Base-by-base conservation (phyloP, 208 protist species). In the Phytomonas sp. region DNA sequence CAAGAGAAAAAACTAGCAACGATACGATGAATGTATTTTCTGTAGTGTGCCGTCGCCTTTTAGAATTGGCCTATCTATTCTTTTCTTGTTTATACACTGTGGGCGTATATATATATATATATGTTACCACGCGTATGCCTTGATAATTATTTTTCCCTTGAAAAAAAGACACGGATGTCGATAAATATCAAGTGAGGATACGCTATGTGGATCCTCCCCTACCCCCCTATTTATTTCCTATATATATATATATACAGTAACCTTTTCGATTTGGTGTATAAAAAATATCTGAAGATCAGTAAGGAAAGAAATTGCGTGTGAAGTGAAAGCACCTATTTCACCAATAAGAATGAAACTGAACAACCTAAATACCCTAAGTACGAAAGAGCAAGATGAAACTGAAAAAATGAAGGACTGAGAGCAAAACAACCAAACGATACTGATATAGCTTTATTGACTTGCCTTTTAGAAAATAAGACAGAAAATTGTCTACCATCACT, bases 321-420 rank as follows among this genome's bases (percentile, higher is more conserved):
- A 56, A 56, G 11, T 40, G 12, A 60, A 63, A 66, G 62, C 26
- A 66, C 0, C 11, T 56, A 8, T 26, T 56, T 56, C 45, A 56
- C 10, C 45, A 64, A 66, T 19, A 65, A 69, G 31, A 61, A 71
- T 68, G 66, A 16, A 65, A 64, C 33, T 26, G 29, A 65, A 74
- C 23, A 45, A 11, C 60, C 67, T 19, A 5, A 52, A 40, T 34
- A 37, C 4, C 16, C 42, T 29, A 45, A 68, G 30, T 63, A 5
- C 33, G 37, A 67, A 61, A 68, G 71, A 56, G 32, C 8, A 31
- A 72, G 56, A 60, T 29, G 37, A 66, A 66, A 45, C 2, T 10
- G 31, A 30, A 26, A 60, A 2, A 36, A 12, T 30, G 11, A 23
- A 59, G 60, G 14, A 37, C 14, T 31, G 36, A 67, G 30, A 61